These are phyloP conservation scores for Trapa bicornis DNA, from an alignment of 345 rosid genomes.

Conservation along the genomic window DNA sequence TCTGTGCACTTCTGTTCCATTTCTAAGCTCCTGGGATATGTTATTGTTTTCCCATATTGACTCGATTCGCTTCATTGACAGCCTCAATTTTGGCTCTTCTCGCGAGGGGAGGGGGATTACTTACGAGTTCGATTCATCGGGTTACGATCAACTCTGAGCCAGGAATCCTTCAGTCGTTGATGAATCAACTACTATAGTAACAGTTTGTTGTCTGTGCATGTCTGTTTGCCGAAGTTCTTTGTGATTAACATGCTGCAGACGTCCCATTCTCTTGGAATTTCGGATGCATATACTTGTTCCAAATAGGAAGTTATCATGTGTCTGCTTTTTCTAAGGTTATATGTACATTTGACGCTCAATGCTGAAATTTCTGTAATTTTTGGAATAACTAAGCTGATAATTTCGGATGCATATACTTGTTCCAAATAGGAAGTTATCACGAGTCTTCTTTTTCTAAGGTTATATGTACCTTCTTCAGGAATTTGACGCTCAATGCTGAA, in stretches of 20 bases:
- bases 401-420: neutral
- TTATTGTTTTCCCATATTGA: neutral
- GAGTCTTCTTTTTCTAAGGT: neutral
- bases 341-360: neutral
- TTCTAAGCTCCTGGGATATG: neutral
- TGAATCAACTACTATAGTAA: neutral
- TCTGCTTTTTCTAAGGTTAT: neutral
- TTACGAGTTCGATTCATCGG: neutral
- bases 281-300: neutral
- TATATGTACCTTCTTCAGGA: neutral
- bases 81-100: neutral
- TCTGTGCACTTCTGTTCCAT: too few relatives aligned
- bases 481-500: neutral
- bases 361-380: too few relatives aligned
- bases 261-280: neutral
- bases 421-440: neutral
- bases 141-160: neutral
- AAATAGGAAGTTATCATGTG: neutral
- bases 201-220: neutral
- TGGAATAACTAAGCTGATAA: neutral
- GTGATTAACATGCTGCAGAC: neutral
- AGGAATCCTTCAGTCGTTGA: neutral
- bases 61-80: neutral
- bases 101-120: neutral
- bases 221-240: neutral